A percentile compares a stretch with the other conserved stretches of the same genome.
Evolutionary conservation across 495 filamentous ascomycete species (phyloP).

Genomic region (Neurospora discreta): DNA sequence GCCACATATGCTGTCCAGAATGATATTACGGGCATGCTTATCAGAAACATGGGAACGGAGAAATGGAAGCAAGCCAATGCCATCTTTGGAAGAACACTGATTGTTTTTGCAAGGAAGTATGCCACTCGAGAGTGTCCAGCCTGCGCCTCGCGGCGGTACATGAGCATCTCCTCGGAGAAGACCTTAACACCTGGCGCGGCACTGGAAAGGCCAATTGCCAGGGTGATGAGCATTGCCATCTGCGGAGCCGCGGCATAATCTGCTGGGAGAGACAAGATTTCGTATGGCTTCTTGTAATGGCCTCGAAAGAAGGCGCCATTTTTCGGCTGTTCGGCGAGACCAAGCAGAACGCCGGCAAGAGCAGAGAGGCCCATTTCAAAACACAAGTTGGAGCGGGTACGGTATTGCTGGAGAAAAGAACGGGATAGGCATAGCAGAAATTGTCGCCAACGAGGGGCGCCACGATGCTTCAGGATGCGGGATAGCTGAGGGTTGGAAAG

Average conservation of each 20-base stretch:
- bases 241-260: slow-evolving; percentile 38
- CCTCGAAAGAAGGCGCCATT: slow-evolving; percentile 43
- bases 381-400: slow-evolving; percentile 33
- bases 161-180: slow-evolving; percentile 46
- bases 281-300: slow-evolving; percentile 37
- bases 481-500: background rate
- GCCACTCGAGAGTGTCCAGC: slow-evolving; percentile 43
- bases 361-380: slow-evolving; percentile 42
- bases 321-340: slow-evolving; percentile 35
- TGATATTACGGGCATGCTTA: slow-evolving; percentile 37
- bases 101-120: slow-evolving; percentile 46
- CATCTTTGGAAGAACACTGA: slow-evolving; percentile 38
- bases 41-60: slow-evolving; percentile 38
- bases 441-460: slow-evolving; percentile 37
- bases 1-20: slow-evolving; percentile 33
- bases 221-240: slow-evolving; percentile 35
- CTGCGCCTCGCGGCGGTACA: slow-evolving; percentile 40
- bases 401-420: slow-evolving; percentile 43
- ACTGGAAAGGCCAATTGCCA: slow-evolving; percentile 44
- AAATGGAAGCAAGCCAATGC: slow-evolving; percentile 43
- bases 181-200: slow-evolving; percentile 42
- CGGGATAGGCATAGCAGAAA: slow-evolving; percentile 36
- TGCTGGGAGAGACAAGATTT: slow-evolving; percentile 38
- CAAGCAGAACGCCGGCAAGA: slow-evolving; percentile 42
- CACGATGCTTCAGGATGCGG: slow-evolving; percentile 26